Conservation (phyloP, 2,329 filamentous ascomycete species). For the Fusarium drepaniforme region DNA sequence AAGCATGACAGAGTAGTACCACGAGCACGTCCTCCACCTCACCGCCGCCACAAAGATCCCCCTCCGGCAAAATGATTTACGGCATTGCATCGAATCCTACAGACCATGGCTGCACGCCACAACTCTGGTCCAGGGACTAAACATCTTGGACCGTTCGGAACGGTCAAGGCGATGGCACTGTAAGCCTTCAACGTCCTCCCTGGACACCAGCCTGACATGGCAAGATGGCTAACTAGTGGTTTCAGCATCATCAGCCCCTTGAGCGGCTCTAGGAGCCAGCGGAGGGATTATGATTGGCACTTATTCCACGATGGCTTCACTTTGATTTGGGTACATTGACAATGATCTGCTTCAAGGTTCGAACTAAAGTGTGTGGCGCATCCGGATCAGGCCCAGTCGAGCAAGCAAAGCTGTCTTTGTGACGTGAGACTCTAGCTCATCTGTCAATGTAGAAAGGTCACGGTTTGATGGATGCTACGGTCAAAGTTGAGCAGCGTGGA, state of each 20-base stretch:
- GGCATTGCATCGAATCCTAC: neutral
- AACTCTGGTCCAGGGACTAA: slow-evolving; percentile 46
- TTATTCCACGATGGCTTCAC: slow-evolving; percentile 4
- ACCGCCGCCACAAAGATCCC: neutral
- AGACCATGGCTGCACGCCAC: slow-evolving; percentile 48
- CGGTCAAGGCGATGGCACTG: slow-evolving; percentile 43
- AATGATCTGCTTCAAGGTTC: slow-evolving; percentile 18
- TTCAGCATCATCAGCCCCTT: slow-evolving; percentile 1
- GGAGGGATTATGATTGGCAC: slow-evolving; percentile 12
- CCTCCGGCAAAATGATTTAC: neutral
- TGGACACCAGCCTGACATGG: slow-evolving; percentile 32
- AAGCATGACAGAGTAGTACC: neutral
- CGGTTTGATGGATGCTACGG: slow-evolving; percentile 4
- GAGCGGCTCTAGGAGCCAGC: neutral
- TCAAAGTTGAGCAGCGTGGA: neutral
- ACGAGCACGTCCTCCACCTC: neutral
- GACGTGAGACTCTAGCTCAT: slow-evolving; percentile 19
- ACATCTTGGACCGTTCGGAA: slow-evolving; percentile 15
- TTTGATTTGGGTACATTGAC: neutral
- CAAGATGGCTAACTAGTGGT: slow-evolving; percentile 11
- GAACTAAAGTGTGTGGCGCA: slow-evolving; percentile 18
- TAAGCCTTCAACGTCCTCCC: slow-evolving; percentile 54
- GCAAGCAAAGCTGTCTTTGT: neutral
- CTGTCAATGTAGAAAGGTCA: neutral
- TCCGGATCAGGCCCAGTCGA: slow-evolving; percentile 21